Base-by-base conservation (phyloP, 139 green algal genomes). In the Tetradesmus obliquus region DNA sequence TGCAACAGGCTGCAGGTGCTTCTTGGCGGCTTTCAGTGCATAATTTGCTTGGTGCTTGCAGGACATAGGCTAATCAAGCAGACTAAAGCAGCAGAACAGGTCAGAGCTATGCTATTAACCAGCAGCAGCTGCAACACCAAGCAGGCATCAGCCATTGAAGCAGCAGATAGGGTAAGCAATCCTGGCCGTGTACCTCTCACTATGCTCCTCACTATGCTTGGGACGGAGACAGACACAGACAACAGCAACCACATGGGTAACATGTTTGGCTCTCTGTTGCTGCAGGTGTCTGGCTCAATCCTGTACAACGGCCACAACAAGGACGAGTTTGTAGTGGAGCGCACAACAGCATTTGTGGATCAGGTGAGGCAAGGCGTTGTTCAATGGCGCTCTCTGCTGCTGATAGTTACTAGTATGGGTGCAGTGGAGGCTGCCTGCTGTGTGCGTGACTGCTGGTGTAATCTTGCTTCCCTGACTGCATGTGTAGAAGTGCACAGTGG, bases 271-370 rank as follows among this genome's bases (percentile, higher is more conserved):
- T 76, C 8, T 24, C n/a, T 3, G 5, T 76, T 58, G 2, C 22
- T 87, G 74, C 85, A 90, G 10, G 88, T 98, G 55, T 93, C 79
- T 71, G 97, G 97, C 94, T 74, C 88, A 3, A 84, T 98, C 15
- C 93, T 76, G 58, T 98, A 97, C 96, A 98, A 98, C 88, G 96
- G 95, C 7, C 87, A 91, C 66, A 90, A 55, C 53, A 89, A 93
- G 82, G 93, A 96, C 15, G 91, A 94, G 85, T 97, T 98, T 91
- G 86, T 93, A 8, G 90, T 97, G 32, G 92, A 93, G 55, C 93
- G 95, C 57, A 96, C 94, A 3, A 91, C 92, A 54, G 95, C 94
- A 6, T 93, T 95, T 55, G 95, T 97, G 17, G 93, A 96, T 22
- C 95, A 98, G 90, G 94, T 95, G 82, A 0, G 66, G 15, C 17